These are phyloP conservation scores for Prunus dulcis DNA, from an alignment of 306 rosid species.

Conservation along the genomic window DNA sequence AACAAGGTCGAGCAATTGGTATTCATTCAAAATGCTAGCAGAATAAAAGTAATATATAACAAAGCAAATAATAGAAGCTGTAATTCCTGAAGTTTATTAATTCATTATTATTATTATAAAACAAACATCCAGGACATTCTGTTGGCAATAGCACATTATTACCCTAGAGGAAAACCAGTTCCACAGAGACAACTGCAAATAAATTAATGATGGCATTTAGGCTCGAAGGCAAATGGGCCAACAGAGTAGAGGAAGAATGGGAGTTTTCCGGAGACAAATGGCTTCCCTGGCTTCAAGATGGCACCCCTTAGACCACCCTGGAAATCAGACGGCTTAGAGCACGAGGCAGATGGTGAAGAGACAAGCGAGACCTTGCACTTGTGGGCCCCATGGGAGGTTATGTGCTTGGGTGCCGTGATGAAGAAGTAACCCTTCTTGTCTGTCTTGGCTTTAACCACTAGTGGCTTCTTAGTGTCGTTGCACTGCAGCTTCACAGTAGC, in stretches of 20 bases:
- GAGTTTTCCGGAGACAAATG: slow-evolving; percentile 27
- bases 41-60: too few species aligned
- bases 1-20: too few species aligned
- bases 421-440: slow-evolving; percentile 78
- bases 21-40: too few species aligned
- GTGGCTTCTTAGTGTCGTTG: slow-evolving; percentile 50
- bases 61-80: too few species aligned
- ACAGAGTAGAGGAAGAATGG: slow-evolving; percentile 52
- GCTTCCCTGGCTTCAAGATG: slow-evolving; percentile 42
- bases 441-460: slow-evolving; percentile 22
- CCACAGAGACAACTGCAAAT: not conserved
- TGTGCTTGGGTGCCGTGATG: slow-evolving; percentile 47
- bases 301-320: slow-evolving; percentile 56
- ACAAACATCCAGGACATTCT: not conserved
- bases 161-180: not conserved
- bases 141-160: not conserved
- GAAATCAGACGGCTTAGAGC: slow-evolving; percentile 44
- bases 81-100: too few species aligned
- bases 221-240: slow-evolving; percentile 73
- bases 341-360: slow-evolving; percentile 36
- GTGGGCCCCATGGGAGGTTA: slow-evolving; percentile 61
- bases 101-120: too few species aligned
- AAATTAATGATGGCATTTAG: slow-evolving; percentile 35
- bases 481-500: slow-evolving; percentile 62
- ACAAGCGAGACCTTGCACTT: slow-evolving; percentile 52